Percentiles rank a stretch among this genome's conserved stretches.
Conservation (phyloP, 2,329 filamentous ascomycete species). For the Celoporthe dispersa region DNA sequence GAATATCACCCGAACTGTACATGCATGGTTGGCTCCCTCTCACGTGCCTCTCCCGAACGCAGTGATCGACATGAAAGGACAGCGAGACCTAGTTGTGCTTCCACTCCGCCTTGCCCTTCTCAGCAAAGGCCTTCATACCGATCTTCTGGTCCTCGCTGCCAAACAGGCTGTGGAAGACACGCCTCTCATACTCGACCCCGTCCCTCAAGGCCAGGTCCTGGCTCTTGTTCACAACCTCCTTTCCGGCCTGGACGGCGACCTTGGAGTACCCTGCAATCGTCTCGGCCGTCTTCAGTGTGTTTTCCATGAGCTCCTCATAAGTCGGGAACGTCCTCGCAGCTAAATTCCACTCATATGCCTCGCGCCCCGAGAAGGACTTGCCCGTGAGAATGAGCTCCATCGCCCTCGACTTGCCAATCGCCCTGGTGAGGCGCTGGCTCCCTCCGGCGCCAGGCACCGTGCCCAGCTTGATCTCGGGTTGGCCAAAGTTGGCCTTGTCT, state of each 20-base stretch:
- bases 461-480: conserved; percentile 96
- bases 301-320: conserved; percentile 81
- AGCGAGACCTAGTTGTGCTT: conserved; percentile 66
- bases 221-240: conserved; percentile 99
- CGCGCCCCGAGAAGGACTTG: conserved; percentile 78
- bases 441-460: conserved; percentile 92
- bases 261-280: conserved; percentile 85
- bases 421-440: conserved; percentile 83
- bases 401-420: conserved; percentile 80
- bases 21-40: background rate
- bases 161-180: conserved; percentile 91
- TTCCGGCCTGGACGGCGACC: conserved; percentile 86
- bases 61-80: background rate
- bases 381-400: conserved; percentile 94
- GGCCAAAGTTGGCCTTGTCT: conserved; percentile 84
- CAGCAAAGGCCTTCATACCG: conserved; percentile 92
- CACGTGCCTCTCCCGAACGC: conserved; percentile 1
- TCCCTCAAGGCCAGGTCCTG: conserved; percentile 87
- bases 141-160: conserved; percentile 97
- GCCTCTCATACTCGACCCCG: conserved; percentile 92
- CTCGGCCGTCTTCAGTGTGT: conserved; percentile 80
- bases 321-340: conserved; percentile 81
- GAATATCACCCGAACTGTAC: background rate
- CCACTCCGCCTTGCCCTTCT: conserved; percentile 95
- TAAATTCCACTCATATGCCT: conserved; percentile 89